A percentile compares a stretch with the other conserved stretches of the same genome.
These are phyloP conservation scores for Endothia cerciana DNA, from an alignment of 2,329 filamentous ascomycete species.

Conservation along the genomic window DNA sequence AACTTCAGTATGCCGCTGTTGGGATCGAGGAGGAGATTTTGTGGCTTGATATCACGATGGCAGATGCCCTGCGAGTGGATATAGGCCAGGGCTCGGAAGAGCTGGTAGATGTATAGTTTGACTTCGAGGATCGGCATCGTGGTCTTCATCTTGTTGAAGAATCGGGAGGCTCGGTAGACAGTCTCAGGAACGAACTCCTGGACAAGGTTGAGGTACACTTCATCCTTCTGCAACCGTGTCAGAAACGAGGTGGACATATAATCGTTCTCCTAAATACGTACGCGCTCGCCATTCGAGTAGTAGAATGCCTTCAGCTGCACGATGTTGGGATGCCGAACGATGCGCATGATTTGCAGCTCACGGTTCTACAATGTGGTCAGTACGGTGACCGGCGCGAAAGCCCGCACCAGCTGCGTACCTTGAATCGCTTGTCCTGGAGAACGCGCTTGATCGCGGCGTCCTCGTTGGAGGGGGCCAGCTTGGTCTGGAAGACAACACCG, in stretches of 20 bases:
- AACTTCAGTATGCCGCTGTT: constrained; percentile 91
- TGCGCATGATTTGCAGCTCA: constrained; percentile 99
- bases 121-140: constrained; percentile 99
- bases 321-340: constrained; percentile 97
- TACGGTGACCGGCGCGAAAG: background rate
- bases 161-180: constrained; percentile 94
- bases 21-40: constrained; percentile 94
- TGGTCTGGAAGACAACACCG: constrained; percentile 98
- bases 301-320: constrained; percentile 99
- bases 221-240: constrained; percentile 74
- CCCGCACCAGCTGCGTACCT: constrained; percentile 60
- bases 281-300: constrained; percentile 97
- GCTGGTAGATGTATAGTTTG: constrained; percentile 99
- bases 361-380: constrained; percentile 71
- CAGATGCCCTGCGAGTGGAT: constrained; percentile 99
- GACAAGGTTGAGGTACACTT: constrained; percentile 97
- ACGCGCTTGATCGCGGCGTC: constrained; percentile 99
- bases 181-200: constrained; percentile 98
- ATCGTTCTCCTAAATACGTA: constrained; percentile 50
- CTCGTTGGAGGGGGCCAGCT: constrained; percentile 95
- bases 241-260: constrained; percentile 24
- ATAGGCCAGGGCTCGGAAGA: constrained; percentile 97
- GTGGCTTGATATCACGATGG: constrained; percentile 98
- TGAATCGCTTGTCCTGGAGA: constrained; percentile 98
- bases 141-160: constrained; percentile 99